Evolutionary conservation across 371 early-diverging fungal genomes (phyloP), one percentile per base, ranked within the genome.

Genomic region (Chytridium lagenaria): DNA sequence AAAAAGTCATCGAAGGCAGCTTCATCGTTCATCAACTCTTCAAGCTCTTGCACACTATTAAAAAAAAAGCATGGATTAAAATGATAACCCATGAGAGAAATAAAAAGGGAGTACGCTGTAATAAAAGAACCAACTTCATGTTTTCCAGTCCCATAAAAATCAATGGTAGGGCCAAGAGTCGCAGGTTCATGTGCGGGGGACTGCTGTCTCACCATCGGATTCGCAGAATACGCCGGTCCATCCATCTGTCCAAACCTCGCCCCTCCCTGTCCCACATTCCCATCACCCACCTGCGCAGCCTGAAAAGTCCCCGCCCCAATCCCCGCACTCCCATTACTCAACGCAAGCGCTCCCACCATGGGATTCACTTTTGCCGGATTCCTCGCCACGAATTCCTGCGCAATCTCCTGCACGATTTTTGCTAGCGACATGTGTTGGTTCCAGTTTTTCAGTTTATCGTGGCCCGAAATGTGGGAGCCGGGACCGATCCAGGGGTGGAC

Each of bases 21-120:
- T 12, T 68, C 57, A 33, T 73, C 73, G 22, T 15, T 40, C 73
- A 73, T 59, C 40, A 73, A 15, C 23, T 67, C 69, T 50, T 73
- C 73, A 50, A 73, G 38, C 37, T 73, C 73, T 44, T 67, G 50
- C 3, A 73, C 49, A 2, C 73, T 72, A n/a, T n/a, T n/a, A n/a
- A n/a, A n/a, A n/a, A 30, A 2, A 0, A 31, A 52, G 19, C 10
- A 15, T 15, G 26, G 15, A 15, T 15, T 57, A 7, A 57, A 57
- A 57, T 26, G 31, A 30, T 23, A 57, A 7, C 57, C 5, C 10
- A 57, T n/a, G 44, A 44, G 19, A 44, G 44, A 44, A 44, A 44
- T 12, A 44, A 44, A 44, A 44, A 44, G 44, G 44, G 12, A 44
- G 12, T 12, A 44, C 44, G 44, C 7, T 7, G 44, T 7, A 44